Base-by-base conservation (phyloP, 768 basidiomycete species). In the Lactarius evosmus region DNA sequence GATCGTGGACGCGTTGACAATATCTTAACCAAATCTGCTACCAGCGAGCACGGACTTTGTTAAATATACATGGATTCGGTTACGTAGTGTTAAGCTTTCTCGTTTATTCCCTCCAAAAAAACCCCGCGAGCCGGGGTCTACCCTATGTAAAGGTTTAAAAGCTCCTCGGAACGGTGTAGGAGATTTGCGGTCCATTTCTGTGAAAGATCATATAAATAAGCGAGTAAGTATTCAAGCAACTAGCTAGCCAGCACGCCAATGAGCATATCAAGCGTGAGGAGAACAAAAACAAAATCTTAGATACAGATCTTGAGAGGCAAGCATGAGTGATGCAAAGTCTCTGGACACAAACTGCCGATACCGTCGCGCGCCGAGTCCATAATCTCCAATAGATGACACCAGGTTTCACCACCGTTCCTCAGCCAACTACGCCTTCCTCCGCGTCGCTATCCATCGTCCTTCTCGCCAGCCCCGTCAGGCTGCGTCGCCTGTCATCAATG, bases 381-480 rank as follows among this genome's bases (percentile, higher is more conserved):
- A 19, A 22, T 22, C 54, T 29, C 16, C 54, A 6, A 34, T 22
- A 36, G 25, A 55, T 25, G 9, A 30, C 25, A 52, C 14, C 29
- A 1, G 12, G 25, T 27, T 52, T 52, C 12, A 41, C 27, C 49
- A 7, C 29, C 17, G 8, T 8, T 29, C 17, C 9, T 52, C 57
- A 65, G 19, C 59, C 59, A 11, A 65, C 32, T 3, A 65, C 59
- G 27, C 59, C 49, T 22, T 65, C 91, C 72, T 93, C 91, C 38
- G 89, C 89, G 70, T 92, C 90, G 71, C 88, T 89, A 46, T 87
- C 88, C 86, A 89, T 88, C 55, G 89, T 91, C 73, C 89, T 82
- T 71, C 89, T 82, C 58, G 88, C 86, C 62, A 79, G 71, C 17
- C 75, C 73, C 50, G 74, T 74, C 61, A 69, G 16, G 40, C 60